Base-by-base conservation (phyloP, 1,139 yeast genomes). In the Debaryomycetaceae sp. region DNA sequence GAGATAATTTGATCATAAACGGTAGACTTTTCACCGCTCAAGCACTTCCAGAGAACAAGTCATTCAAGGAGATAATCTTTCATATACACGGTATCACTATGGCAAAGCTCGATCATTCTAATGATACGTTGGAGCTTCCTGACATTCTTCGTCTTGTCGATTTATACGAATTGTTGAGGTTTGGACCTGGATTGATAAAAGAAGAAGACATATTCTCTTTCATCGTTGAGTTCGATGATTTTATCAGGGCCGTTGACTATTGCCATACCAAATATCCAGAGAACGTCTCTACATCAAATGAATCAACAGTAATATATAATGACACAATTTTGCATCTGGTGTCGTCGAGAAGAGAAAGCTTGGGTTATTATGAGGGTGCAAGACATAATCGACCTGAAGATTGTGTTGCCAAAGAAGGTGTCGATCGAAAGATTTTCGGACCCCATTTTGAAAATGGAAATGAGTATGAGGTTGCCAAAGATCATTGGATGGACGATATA, bases 121-220 rank as follows among this genome's bases (percentile, higher is more conserved):
- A 27, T 11, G 31, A 27, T 8, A 4, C 11, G 8, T 27, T 27
- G 11, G 31, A 49, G 6, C 22, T 44, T 6, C 65, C 65, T 2
- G 53, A 64, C 41, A 58, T 61, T n/a, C 65, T 51, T 35, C 57
- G 52, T 34, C 55, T 84, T 50, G 65, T 84, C 8, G 68, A 66
- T 1, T 62, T 80, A n/a, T 90, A 89, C 63, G 97, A 90, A 52
- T 70, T 70, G 41, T 73, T 85, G 34, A 70, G 90, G 49, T 91
- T 82, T 60, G 80, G 95, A 1, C 86, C 86, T 1, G 63, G 73
- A 23, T 73, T 83, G 17, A 80, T 89, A 11, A 63, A 75, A 0
- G 84, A 85, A 49, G 68, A 63, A 1, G 85, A 85, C 41, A 81
- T 90, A 55, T 66, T 81, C 35, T 72, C 69, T 37, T 83, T 88